A percentile compares a stretch with the other conserved stretches of the same genome.
Evolutionary conservation across 352 stramenopile genomes (phyloP).

Genomic region (Globisporangium carolinianum): DNA sequence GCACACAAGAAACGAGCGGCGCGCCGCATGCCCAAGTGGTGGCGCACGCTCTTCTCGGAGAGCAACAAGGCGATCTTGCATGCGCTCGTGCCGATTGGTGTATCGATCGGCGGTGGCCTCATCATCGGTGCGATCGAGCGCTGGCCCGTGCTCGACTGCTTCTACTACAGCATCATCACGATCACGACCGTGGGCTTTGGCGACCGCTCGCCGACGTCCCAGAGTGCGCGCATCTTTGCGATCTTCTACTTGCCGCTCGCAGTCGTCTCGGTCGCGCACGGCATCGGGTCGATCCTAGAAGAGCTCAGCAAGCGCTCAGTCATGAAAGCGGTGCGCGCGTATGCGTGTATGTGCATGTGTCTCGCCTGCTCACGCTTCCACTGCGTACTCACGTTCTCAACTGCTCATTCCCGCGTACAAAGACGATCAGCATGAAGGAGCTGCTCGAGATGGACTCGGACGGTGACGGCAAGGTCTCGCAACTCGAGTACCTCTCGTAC

Average conservation of each 20-base stretch:
- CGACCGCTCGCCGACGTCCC: slow-evolving; percentile 60
- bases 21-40: slow-evolving; percentile 19
- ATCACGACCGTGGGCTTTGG: slow-evolving; percentile 88
- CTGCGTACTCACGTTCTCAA: background rate
- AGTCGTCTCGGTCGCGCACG: slow-evolving; percentile 57
- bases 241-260: slow-evolving; percentile 81
- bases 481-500: slow-evolving; percentile 62
- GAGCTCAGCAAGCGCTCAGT: slow-evolving; percentile 47
- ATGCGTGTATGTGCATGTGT: background rate
- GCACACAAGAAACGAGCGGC: slow-evolving; percentile 1
- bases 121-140: slow-evolving; percentile 53
- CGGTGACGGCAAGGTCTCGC: slow-evolving; percentile 57
- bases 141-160: slow-evolving; percentile 73
- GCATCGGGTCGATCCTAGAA: slow-evolving; percentile 61
- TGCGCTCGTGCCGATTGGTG: slow-evolving; percentile 34
- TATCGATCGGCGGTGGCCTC: slow-evolving; percentile 44
- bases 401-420: background rate
- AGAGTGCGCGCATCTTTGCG: slow-evolving; percentile 58
- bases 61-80: slow-evolving; percentile 45
- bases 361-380: background rate
- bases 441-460: slow-evolving; percentile 61
- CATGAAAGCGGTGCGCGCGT: slow-evolving; percentile 30
- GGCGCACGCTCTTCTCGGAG: slow-evolving; percentile 33
- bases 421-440: slow-evolving; percentile 73
- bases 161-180: slow-evolving; percentile 90